Conservation (phyloP, 2,329 filamentous ascomycete species). For the Aureobasidium sp. region DNA sequence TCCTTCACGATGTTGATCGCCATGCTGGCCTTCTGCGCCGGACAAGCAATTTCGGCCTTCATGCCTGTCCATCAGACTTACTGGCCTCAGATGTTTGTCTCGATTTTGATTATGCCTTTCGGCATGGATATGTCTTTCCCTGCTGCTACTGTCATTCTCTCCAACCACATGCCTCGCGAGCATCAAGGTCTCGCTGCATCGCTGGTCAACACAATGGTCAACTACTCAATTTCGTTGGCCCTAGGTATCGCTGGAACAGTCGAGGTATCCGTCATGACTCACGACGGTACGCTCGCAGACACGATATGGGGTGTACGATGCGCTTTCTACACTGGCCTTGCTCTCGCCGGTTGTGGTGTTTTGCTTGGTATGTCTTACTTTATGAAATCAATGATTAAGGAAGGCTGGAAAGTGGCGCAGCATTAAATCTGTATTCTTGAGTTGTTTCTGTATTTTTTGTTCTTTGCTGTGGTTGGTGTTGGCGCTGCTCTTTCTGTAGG, state of each 20-base stretch:
- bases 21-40: slow-evolving; percentile 27
- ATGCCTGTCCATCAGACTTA: slow-evolving; percentile 28
- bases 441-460: not conserved
- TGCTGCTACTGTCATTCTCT: slow-evolving; percentile 22
- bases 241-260: slow-evolving; percentile 19
- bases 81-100: slow-evolving; percentile 29
- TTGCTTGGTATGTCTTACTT: slow-evolving; percentile 17
- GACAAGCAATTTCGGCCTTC: slow-evolving; percentile 23
- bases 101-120: slow-evolving; percentile 27
- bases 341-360: slow-evolving; percentile 17
- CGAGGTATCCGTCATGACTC: slow-evolving; percentile 14
- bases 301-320: slow-evolving; percentile 16
- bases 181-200: slow-evolving; percentile 23
- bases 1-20: slow-evolving; percentile 30
- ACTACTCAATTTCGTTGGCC: slow-evolving; percentile 20
- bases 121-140: slow-evolving; percentile 27
- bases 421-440: not conserved
- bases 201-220: slow-evolving; percentile 20
- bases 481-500: not conserved
- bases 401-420: slow-evolving; percentile 13
- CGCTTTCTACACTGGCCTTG: slow-evolving; percentile 21
- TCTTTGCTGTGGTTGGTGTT: not conserved
- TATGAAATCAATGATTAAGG: slow-evolving; percentile 13
- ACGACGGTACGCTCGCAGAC: slow-evolving; percentile 8
- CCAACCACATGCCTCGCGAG: slow-evolving; percentile 21